These are phyloP conservation scores for Pascua guehoae DNA, from an alignment of 1,284 basidiomycete species.

Conservation along the genomic window DNA sequence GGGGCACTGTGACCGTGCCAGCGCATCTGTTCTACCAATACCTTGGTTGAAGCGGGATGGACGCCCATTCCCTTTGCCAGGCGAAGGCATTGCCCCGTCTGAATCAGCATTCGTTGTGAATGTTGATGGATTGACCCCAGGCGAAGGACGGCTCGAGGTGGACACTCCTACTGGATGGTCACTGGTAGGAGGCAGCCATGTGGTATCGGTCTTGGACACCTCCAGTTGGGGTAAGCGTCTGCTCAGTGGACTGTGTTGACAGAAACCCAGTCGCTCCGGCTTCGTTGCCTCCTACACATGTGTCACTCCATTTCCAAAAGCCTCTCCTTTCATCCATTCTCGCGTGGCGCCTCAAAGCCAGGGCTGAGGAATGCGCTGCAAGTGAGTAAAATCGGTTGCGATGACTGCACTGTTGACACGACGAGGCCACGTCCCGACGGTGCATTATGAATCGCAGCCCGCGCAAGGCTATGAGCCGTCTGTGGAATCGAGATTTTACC, in stretches of 20 bases:
- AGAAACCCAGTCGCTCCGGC: not conserved
- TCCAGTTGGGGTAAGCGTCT: not conserved
- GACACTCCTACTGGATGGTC: not conserved
- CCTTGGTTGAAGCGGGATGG: too few relatives aligned
- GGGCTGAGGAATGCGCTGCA: constrained; percentile 6
- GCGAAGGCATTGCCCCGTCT: constrained; percentile 31
- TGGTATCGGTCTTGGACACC: not conserved
- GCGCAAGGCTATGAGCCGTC: not conserved
- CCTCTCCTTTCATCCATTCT: constrained; percentile 3
- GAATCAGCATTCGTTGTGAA: constrained; percentile 26
- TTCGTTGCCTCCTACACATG: not conserved
- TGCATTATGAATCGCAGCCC: constrained; percentile 31
- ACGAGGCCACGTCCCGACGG: constrained; percentile 19
- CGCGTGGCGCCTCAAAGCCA: constrained; percentile 6
- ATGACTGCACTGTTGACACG: not conserved
- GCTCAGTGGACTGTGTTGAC: not conserved
- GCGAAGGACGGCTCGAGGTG: not conserved
- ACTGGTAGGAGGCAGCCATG: not conserved
- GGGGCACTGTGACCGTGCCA: constrained; percentile 1
- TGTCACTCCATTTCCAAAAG: not conserved
- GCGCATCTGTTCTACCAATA: not conserved
- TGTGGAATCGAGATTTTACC: constrained; percentile 68
- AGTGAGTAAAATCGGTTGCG: constrained; percentile 5
- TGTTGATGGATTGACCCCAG: not conserved
- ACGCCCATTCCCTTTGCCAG: constrained; percentile 35